Evolutionary conservation across 805 yeast genomes (phyloP), one percentile per base, ranked within the genome.

Genomic region (Saturnispora besseyi): DNA sequence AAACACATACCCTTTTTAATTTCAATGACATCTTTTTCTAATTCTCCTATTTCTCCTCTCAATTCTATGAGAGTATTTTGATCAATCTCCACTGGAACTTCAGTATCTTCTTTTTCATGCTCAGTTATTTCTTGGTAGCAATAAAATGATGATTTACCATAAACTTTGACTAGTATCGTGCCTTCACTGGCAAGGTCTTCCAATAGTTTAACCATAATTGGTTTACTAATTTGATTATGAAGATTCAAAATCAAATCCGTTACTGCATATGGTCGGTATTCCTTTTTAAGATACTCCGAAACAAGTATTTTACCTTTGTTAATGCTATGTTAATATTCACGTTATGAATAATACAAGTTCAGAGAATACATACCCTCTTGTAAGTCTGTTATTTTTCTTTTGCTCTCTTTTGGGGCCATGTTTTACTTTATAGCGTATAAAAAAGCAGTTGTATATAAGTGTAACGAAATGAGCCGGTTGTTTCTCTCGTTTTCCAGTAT

Each of bases 241-340:
- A 76, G 53, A 46, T 76, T 77, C 44, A 67, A 66, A 3, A 71
- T 57, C 9, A 77, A 65, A 57, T 77, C 81, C 44, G 71, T 68
- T 8, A 70, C 60, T 1, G 75, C 73, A 55, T 72, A 76, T 2
- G 81, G 81, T 22, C 77, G 62, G 53, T 72, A 73, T 53, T 75
- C 77, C 2, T 62, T 61, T 24, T 59, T 65, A 46, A 77, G 54
- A 50, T 77, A 77, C 4, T 63, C 55, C 4, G 29, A n/a, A 1
- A 54, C 54, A 5, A 50, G 28, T 30, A 3, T 46, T 37, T 45
- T 55, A 4, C 52, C 53, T 47, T n/a, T 3, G 13, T 21, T 3
- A 4, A 11, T 15, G 13, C 3, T n/a, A 3, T 40, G 40, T 44
- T 38, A 45, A 47, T 51, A 29, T 42, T 36, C 21, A 31, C 1